These are phyloP conservation scores for Herpotrichia juniperi DNA, from an alignment of 2,329 filamentous ascomycete species.

Conservation along the genomic window DNA sequence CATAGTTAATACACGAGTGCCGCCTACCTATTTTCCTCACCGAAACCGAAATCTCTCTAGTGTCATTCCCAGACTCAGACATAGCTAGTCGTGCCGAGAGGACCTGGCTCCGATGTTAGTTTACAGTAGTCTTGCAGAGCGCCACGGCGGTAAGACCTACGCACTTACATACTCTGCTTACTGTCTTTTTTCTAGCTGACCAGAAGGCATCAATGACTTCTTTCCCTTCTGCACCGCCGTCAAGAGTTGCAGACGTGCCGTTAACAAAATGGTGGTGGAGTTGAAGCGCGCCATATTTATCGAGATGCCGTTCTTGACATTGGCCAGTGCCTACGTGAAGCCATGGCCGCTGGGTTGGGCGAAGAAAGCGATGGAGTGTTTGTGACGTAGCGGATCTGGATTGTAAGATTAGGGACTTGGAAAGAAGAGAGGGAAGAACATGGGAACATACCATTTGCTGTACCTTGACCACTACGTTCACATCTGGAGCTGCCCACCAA, in stretches of 20 bases:
- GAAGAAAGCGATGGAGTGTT: constrained; percentile 7
- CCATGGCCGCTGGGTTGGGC: constrained; percentile 9
- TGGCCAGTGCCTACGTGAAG: neutral
- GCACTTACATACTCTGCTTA: constrained; percentile 15
- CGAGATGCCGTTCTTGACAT: constrained; percentile 9
- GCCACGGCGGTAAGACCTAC: constrained; percentile 8
- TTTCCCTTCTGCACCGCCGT: constrained; percentile 36
- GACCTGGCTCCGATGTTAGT: constrained; percentile 43
- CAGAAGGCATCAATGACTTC: constrained; percentile 32
- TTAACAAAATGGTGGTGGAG: constrained; percentile 29
- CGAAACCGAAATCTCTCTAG: neutral
- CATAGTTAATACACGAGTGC: neutral
- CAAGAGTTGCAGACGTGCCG: constrained; percentile 35
- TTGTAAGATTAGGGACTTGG: too few species aligned
- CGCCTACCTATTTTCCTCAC: neutral
- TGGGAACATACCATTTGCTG: too few species aligned
- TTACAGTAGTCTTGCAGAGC: constrained; percentile 18
- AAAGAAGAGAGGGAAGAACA: too few species aligned
- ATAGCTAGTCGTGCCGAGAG: constrained; percentile 38
- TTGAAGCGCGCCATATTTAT: constrained; percentile 22
- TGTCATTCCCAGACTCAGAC: constrained; percentile 35
- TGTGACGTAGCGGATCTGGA: constrained; percentile 9
- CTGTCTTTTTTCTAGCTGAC: constrained; percentile 28
- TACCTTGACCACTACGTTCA: constrained; percentile 10
- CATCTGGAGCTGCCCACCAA: constrained; percentile 9